Percentiles rank a stretch among this genome's conserved stretches.
Conservation (phyloP, 257 asterid species). For the Solanum gandarillasii region DNA sequence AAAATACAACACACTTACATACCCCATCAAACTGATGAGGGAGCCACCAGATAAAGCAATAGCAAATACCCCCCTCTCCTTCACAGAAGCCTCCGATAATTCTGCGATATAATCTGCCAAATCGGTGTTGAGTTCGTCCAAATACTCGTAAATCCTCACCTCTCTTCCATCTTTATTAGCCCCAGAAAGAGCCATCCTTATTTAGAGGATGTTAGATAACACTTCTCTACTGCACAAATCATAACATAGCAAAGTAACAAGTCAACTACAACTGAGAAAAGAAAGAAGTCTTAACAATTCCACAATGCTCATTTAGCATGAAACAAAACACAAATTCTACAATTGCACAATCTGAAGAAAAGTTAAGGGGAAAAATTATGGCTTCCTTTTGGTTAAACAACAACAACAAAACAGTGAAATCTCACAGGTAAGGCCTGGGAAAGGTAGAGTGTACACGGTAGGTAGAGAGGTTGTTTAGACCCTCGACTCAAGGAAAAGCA, state of each 20-base stretch:
- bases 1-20: conserved; percentile 7
- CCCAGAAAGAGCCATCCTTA: conserved; percentile 57
- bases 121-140: conserved; percentile 53
- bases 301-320: conserved; percentile 2
- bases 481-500: background rate
- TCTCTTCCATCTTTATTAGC: conserved; percentile 49
- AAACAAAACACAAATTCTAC: background rate
- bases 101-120: conserved; percentile 89
- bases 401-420: background rate
- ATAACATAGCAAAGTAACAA: background rate
- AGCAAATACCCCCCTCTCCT: conserved; percentile 75
- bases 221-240: conserved; percentile 10
- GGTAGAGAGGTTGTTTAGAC: background rate
- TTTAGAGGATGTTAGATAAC: conserved; percentile 12
- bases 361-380: background rate
- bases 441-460: background rate
- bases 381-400: background rate
- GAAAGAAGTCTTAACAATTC: conserved; percentile 7
- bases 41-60: conserved; percentile 94
- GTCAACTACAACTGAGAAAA: background rate
- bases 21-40: conserved; percentile 72
- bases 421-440: background rate
- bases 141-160: conserved; percentile 55
- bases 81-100: conserved; percentile 74
- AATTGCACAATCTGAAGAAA: background rate